A percentile compares a stretch with the other conserved stretches of the same genome.
phyloP scores from a whole-genome alignment of 768 basidiomycete genomes.

The Calocybe indica region DNA sequence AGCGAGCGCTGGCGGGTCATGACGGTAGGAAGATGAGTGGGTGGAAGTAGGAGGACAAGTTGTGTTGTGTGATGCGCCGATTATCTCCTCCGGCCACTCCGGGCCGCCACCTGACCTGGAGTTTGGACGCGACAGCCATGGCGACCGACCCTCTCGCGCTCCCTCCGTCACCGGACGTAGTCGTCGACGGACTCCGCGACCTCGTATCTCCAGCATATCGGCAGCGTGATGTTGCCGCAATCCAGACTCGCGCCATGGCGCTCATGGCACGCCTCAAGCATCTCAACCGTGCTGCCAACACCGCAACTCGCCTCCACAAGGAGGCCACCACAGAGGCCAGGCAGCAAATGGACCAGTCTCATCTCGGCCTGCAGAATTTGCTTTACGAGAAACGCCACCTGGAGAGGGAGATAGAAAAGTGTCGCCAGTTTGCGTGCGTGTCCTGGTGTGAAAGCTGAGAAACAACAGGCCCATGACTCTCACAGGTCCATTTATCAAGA shows the following conservation, averaged over 20 bases:
- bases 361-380: slow-evolving; percentile 81
- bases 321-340: slow-evolving; percentile 74
- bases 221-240: slow-evolving; percentile 38
- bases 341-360: slow-evolving; percentile 86
- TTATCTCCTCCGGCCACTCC: slow-evolving; percentile 8
- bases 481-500: slow-evolving; percentile 85
- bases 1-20: slow-evolving; percentile 48
- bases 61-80: slow-evolving; percentile 12
- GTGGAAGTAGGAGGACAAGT: slow-evolving; percentile 10
- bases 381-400: slow-evolving; percentile 87
- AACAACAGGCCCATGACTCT: background rate
- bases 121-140: slow-evolving; percentile 18
- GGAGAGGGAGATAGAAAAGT: slow-evolving; percentile 89
- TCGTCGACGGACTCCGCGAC: slow-evolving; percentile 58
- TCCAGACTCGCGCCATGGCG: slow-evolving; percentile 65
- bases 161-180: slow-evolving; percentile 38
- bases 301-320: slow-evolving; percentile 57
- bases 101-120: slow-evolving; percentile 6
- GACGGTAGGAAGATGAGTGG: slow-evolving; percentile 15
- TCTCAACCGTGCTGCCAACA: slow-evolving; percentile 69
- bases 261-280: slow-evolving; percentile 78
- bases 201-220: slow-evolving; percentile 45
- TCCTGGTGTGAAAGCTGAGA: background rate
- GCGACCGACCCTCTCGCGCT: slow-evolving; percentile 18
- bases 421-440: slow-evolving; percentile 84